Base-by-base conservation (phyloP, 495 filamentous ascomycete genomes). In the Aeminium ludgeri region DNA sequence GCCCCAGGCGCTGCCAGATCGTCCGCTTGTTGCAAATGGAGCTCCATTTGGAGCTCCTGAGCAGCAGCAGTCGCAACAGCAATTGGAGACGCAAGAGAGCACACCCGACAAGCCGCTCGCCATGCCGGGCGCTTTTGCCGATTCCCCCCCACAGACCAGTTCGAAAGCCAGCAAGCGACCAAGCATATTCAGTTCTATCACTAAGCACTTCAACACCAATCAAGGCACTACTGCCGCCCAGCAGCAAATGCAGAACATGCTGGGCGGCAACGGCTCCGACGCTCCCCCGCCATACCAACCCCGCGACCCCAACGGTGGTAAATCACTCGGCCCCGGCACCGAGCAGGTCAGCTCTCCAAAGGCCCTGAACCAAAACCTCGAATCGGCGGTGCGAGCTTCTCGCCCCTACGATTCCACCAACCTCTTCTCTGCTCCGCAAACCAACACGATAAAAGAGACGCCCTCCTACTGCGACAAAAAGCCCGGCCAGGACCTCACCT, bases 391-490 rank as follows among this genome's bases (percentile, higher is more conserved):
- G 48, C 69, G 78, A 47, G 73, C 82, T 17, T 86, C 83, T 34
- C 76, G 86, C 18, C 65, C 86, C 13, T 76, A 91, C 58, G 76
- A 82, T 47, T 81, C 82, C 3, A 66, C 71, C 6, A 61, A 60
- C 20, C 53, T 94, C 30, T 86, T 78, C 58, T 70, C 72, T 20
- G 73, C 72, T 2, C 82, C 86, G 0, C 59, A 72, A 28, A 79
- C 79, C 15, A 76, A 74, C 34, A 64, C 74, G 27, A 76, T 96
- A 49, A 80, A 81, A 50, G 85, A 95, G 57, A 78, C 81, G 37
- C 72, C 77, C 34, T 80, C 82, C 0, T 96, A 95, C 64, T 97
- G 89, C 58, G 87, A 93, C 60, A 63, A 76, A 42, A 78, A 66
- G 33, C 76, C 80, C 15, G 76, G 72, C n/a, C 76, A 86, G 39